A percentile compares a stretch with the other conserved stretches of the same genome.
phyloP scores from a whole-genome alignment of 2,329 filamentous ascomycete species.

The Exophiala alcalophila region DNA sequence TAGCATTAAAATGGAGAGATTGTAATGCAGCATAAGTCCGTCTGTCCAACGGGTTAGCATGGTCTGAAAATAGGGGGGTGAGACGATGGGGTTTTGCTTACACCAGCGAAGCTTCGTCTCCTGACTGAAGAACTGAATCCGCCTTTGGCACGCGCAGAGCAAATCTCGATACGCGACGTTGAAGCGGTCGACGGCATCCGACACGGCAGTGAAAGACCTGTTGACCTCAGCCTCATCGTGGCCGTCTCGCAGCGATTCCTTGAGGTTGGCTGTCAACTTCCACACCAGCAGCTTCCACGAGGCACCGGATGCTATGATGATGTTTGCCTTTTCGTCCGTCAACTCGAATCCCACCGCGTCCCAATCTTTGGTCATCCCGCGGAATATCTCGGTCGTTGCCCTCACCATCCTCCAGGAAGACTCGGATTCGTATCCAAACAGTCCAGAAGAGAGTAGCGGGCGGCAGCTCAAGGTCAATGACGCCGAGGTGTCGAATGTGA shows the following conservation, averaged over 20 bases:
- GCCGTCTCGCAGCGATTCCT: constrained; percentile 36
- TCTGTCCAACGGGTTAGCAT: constrained; percentile 11
- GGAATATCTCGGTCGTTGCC: constrained; percentile 33
- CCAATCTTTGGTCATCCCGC: constrained; percentile 32
- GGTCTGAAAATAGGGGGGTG: background rate
- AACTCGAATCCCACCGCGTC: constrained; percentile 29
- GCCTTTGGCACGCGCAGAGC: constrained; percentile 32
- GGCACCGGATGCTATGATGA: constrained; percentile 33
- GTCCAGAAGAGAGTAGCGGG: constrained; percentile 40
- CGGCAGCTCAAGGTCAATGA: constrained; percentile 43
- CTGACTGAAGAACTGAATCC: constrained; percentile 35
- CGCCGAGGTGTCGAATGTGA: constrained; percentile 45
- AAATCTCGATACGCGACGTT: constrained; percentile 33
- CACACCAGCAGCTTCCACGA: constrained; percentile 34
- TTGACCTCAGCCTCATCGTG: constrained; percentile 34
- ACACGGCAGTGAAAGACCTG: constrained; percentile 30
- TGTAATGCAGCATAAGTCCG: constrained; percentile 34
- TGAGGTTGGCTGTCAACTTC: constrained; percentile 34
- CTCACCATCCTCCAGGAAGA: constrained; percentile 33
- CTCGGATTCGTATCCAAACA: constrained; percentile 34
- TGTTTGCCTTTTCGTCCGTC: constrained; percentile 33
- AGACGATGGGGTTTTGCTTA: no score
- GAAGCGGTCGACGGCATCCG: constrained; percentile 33
- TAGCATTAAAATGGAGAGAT: constrained; percentile 33
- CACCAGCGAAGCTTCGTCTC: constrained; percentile 36